Evolutionary conservation across 108 stramenopile genomes (phyloP), one percentile per base, ranked within the genome.

Genomic region (Cyclotella choctawhatcheeana): DNA sequence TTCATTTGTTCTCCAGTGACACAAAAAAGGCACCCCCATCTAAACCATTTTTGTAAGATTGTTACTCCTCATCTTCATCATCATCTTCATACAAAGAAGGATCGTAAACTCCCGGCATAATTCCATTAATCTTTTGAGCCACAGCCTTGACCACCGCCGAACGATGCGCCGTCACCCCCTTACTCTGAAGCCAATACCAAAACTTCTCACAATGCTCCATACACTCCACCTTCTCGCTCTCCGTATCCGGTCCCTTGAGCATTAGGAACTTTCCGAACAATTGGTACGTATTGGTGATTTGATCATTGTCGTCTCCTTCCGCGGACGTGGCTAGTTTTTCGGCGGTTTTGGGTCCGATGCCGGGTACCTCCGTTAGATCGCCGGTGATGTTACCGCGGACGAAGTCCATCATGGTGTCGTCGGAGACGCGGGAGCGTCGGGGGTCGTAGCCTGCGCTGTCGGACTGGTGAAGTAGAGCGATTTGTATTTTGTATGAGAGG

Each of bases 191-290:
- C 82, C 82, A 98, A 44, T 85, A 79, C 96, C 96, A 98, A 63
- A 99, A 97, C 63, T 92, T 90, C 79, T 99, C 92, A 32, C 89
- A 95, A 74, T 98, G 98, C 69, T 98, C 97, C 32, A 92, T 68
- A 29, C 82, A 86, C 58, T 88, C 90, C 21, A 97, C 88, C 58
- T 84, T 83, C 54, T 85, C 64, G 6, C 77, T 86, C n/a, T 66
- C 87, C 1, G 78, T 82, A 54, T 93, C 96, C 14, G 94, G 93
- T 26, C 95, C 96, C 65, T 97, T 97, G 74, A 99, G 89, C 84
- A 86, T 84, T 45, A 99, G 84, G 72, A 95, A 99, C 76, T 90
- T 89, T 53, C 93, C 93, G 68, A 95, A 81, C 7, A 95, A 73
- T 58, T 91, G 89, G 76, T 83, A 95, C 0, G 91, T 89, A 81